Percentiles rank a stretch among this genome's conserved stretches.
Evolutionary conservation across 352 stramenopile genomes (phyloP).

Genomic region (Phytophthora tentaculata): DNA sequence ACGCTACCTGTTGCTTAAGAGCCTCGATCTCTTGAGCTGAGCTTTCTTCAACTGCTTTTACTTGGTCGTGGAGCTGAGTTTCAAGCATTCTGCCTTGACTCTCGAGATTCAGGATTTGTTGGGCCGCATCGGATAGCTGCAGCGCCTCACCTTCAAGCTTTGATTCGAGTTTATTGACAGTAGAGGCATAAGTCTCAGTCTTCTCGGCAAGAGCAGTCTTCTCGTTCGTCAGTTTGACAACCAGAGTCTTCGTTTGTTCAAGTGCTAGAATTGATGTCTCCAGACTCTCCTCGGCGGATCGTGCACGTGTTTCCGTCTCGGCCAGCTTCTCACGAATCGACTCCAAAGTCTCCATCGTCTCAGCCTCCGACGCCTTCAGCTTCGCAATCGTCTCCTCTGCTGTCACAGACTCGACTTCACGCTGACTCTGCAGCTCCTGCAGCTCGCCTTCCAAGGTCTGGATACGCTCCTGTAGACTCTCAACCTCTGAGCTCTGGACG

Average conservation of each 20-base stretch:
- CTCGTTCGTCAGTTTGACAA: constrained; percentile 3
- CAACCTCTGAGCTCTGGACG: constrained; percentile 5
- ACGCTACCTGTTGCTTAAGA: constrained; percentile 32
- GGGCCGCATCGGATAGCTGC: constrained; percentile 7
- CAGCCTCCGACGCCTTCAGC: constrained; percentile 10
- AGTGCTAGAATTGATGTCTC: background rate
- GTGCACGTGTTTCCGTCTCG: too few relatives aligned
- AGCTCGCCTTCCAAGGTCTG: constrained; percentile 30
- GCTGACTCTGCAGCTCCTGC: constrained; percentile 30
- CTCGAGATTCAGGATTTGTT: constrained; percentile 27
- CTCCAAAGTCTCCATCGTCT: too few relatives aligned
- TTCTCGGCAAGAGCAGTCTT: constrained; percentile 4
- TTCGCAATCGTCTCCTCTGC: constrained; percentile 29
- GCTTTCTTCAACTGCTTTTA: constrained; percentile 12
- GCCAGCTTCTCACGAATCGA: too few relatives aligned
- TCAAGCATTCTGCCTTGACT: constrained; percentile 26
- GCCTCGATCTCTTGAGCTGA: constrained; percentile 24
- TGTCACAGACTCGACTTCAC: constrained; percentile 18
- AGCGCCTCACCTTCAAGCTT: constrained; percentile 12
- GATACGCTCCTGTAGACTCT: constrained; percentile 22
- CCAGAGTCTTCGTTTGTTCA: background rate
- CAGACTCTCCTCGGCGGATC: background rate
- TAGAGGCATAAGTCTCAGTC: background rate
- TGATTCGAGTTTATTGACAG: constrained; percentile 2
- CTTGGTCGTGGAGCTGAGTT: constrained; percentile 21